Evolutionary conservation across 2,329 filamentous ascomycete genomes (phyloP), one percentile per base, ranked within the genome.

Genomic region (Colletotrichum camelliae): DNA sequence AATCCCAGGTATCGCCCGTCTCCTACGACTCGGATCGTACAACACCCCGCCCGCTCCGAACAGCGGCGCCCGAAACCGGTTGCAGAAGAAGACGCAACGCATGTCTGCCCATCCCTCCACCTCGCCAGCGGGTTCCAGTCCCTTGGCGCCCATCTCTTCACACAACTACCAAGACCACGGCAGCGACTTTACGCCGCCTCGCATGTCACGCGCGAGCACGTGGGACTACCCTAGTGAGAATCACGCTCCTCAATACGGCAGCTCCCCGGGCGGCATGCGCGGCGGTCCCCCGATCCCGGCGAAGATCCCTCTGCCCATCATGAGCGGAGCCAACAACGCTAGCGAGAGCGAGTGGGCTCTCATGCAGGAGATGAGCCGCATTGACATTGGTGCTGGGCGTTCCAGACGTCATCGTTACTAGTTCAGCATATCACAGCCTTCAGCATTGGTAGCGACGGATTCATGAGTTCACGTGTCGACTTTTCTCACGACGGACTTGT

Each of bases 301-400:
- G n/a, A 95, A 95, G 84, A 86, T 95, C 10, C 93, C 93, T 1
- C 83, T 94, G 27, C 81, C 81, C 31, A 70, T 83, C n/a, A 89
- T 87, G 85, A 89, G 86, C 77, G 87, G 85, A 37, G 82, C 80
- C 35, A 77, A 83, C 7, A 84, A 85, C 39, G 85, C 83, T 67
- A 84, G 82, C 18, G 83, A 84, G 31, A 88, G 89, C 72, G 87
- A 91, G 77, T 88, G 88, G 83, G 91, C 93, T 24, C 84, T 96
- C 68, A 90, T 94, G 83, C 88, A 95, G 77, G 94, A 96, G 84
- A 90, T 96, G 88, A 92, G 89, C 79, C 87, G 88, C 64, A 93
- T 94, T 77, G 91, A 94, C 79, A 89, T 94, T 78, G 92, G 92
- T n/a, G 86, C 86, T 29, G 92, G 91, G 5, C 86, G 91, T 74